A percentile compares a stretch with the other conserved stretches of the same genome.
Evolutionary conservation across 2,329 filamentous ascomycete genomes (phyloP).

Genomic region (Alternaria consortialis): DNA sequence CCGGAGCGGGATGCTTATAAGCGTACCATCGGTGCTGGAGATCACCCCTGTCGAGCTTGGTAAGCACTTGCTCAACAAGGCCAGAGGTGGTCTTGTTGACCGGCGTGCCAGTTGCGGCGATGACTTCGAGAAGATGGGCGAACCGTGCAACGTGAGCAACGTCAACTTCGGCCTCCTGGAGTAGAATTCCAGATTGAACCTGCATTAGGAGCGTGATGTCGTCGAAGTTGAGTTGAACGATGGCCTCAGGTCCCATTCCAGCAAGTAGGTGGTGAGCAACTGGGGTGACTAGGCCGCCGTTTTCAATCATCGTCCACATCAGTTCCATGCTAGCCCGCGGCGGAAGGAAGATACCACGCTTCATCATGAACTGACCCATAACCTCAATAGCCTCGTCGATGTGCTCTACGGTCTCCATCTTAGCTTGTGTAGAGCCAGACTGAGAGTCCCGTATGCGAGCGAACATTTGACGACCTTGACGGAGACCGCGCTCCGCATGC

Average conservation of each 20-base stretch:
- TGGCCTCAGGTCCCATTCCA: conserved; percentile 67
- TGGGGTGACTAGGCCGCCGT: conserved; percentile 67
- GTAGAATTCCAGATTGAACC: conserved; percentile 64
- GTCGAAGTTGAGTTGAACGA: conserved; percentile 63
- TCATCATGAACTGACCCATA: conserved; percentile 66
- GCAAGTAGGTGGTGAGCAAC: conserved; percentile 69
- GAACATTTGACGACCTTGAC: conserved; percentile 86
- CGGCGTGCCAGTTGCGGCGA: conserved; percentile 61
- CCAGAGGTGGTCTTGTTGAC: conserved; percentile 65
- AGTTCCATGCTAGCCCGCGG: conserved; percentile 66
- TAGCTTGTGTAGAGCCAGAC: conserved; percentile 56
- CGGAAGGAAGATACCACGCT: conserved; percentile 61
- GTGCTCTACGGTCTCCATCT: conserved; percentile 73
- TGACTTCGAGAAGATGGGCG: conserved; percentile 67
- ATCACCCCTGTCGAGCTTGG: conserved; percentile 61
- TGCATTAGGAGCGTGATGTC: conserved; percentile 68
- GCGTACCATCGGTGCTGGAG: conserved; percentile 66
- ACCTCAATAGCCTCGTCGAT: conserved; percentile 87
- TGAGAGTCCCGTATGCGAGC: conserved; percentile 75
- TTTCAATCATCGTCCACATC: conserved; percentile 71
- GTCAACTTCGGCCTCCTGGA: conserved; percentile 59
- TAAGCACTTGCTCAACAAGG: conserved; percentile 66
- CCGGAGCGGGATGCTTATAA: conserved; percentile 60
- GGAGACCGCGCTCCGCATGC: conserved; percentile 81
- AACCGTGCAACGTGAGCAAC: conserved; percentile 68